Percentiles rank a stretch among this genome's conserved stretches.
Conservation (phyloP, 1,284 basidiomycete genomes). For the Cryptococcus sp. region DNA sequence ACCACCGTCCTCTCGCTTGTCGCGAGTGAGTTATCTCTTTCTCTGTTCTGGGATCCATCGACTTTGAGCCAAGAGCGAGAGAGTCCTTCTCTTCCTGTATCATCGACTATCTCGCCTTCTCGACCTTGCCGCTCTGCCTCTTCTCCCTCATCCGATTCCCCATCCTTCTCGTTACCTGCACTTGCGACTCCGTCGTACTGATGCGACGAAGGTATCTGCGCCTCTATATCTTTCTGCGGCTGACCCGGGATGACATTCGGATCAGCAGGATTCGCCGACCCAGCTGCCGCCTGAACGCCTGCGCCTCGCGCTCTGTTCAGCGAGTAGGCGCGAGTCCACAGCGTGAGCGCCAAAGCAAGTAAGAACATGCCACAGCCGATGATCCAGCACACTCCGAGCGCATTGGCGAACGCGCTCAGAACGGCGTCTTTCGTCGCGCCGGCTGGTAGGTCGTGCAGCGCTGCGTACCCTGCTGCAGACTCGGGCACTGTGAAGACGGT, state of each 20-base stretch:
- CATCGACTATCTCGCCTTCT: too few species aligned
- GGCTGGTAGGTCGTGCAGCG: conserved; percentile 40
- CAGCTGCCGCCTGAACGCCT: not conserved
- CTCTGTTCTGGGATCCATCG: too few species aligned
- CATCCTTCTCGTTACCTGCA: not conserved
- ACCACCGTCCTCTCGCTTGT: too few species aligned
- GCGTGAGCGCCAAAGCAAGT: conserved; percentile 15
- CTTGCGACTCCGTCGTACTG: not conserved
- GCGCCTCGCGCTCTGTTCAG: conserved; percentile 15
- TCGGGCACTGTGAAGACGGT: conserved; percentile 37
- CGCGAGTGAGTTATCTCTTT: too few species aligned
- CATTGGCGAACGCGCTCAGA: conserved; percentile 44
- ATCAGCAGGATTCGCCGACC: not conserved
- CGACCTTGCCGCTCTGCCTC: too few species aligned
- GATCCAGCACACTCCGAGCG: conserved; percentile 28
- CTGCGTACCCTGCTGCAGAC: conserved; percentile 36
- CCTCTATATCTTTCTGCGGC: not conserved
- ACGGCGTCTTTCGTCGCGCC: conserved; percentile 26
- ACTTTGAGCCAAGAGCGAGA: too few species aligned
- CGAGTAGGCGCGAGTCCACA: conserved; percentile 21
- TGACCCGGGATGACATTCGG: not conserved
- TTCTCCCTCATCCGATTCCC: too few species aligned
- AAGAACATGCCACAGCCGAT: conserved; percentile 26
- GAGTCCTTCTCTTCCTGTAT: too few species aligned
- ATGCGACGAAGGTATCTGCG: not conserved